Percentiles rank a stretch among this genome's conserved stretches.
These are phyloP conservation scores for Saccharata proteae DNA, from an alignment of 2,329 filamentous ascomycete genomes.

Conservation along the genomic window DNA sequence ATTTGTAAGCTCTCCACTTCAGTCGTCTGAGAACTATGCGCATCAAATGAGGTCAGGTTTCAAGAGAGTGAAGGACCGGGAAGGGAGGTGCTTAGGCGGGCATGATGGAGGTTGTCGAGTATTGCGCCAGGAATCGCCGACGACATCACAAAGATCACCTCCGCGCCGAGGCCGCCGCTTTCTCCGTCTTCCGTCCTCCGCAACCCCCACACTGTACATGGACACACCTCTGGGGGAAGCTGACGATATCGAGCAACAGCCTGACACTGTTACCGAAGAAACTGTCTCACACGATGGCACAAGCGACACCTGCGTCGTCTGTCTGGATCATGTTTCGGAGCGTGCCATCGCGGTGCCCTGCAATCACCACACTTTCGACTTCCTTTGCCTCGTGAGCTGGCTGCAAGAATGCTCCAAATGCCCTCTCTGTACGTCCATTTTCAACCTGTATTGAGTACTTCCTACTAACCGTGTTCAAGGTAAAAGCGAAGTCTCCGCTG, in stretches of 20 bases:
- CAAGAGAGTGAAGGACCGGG: too few species aligned
- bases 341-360: conserved; percentile 63
- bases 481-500: conserved; percentile 41
- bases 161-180: conserved; percentile 1
- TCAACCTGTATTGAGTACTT: neutral
- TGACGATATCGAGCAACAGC: conserved; percentile 1
- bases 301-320: conserved; percentile 65
- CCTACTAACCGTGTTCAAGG: conserved; percentile 21
- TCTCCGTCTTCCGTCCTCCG: neutral
- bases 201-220: neutral
- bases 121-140: too few species aligned
- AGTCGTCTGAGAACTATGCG: too few species aligned
- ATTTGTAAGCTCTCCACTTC: too few species aligned
- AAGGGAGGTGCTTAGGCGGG: too few species aligned
- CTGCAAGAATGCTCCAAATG: conserved; percentile 59
- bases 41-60: too few species aligned
- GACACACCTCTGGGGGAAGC: neutral
- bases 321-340: conserved; percentile 64
- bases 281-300: too few species aligned
- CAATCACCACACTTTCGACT: conserved; percentile 72
- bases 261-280: too few species aligned
- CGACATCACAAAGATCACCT: too few species aligned
- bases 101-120: too few species aligned
- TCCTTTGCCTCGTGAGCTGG: conserved; percentile 74
- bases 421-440: conserved; percentile 54